These are phyloP conservation scores for Areca catechu DNA, from an alignment of 176 grass and related monocot species.

Conservation along the genomic window DNA sequence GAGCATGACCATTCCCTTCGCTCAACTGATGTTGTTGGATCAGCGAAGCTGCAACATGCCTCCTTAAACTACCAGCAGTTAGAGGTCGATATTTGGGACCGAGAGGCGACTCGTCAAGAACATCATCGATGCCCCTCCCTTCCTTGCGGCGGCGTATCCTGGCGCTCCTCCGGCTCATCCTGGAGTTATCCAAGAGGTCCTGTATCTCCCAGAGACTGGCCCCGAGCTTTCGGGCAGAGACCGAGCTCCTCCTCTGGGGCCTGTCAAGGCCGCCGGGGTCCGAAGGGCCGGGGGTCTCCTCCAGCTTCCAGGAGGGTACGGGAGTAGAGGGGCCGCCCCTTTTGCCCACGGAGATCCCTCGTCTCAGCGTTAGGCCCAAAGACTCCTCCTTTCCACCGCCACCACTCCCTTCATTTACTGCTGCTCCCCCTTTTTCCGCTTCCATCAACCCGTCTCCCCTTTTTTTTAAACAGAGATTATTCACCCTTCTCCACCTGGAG, in stretches of 20 bases:
- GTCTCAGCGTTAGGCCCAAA: conserved; percentile 19
- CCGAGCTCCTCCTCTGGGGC: conserved; percentile 31
- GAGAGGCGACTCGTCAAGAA: neutral
- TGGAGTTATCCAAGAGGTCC: conserved; percentile 5
- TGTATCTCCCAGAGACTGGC: conserved; percentile 98
- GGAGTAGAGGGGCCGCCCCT: conserved; percentile 43
- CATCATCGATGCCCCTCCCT: neutral
- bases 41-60: conserved; percentile 35
- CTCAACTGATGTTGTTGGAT: conserved; percentile 50
- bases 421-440: conserved; percentile 26
- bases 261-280: conserved; percentile 1
- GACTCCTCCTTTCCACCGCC: conserved; percentile 16
- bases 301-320: conserved; percentile 66
- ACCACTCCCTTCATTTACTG: conserved; percentile 21
- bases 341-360: conserved; percentile 24
- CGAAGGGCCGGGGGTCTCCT: conserved; percentile 24
- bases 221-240: conserved; percentile 81
- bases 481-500: no score
- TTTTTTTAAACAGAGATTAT: no score
- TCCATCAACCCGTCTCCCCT: conserved; percentile 26
- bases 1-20: conserved; percentile 30
- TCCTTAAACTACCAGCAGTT: conserved; percentile 47
- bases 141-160: conserved; percentile 41
- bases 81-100: conserved; percentile 33
- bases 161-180: conserved; percentile 1